These are phyloP conservation scores for Trichosanthes cucumerina DNA, from an alignment of 306 rosid genomes.

Conservation along the genomic window DNA sequence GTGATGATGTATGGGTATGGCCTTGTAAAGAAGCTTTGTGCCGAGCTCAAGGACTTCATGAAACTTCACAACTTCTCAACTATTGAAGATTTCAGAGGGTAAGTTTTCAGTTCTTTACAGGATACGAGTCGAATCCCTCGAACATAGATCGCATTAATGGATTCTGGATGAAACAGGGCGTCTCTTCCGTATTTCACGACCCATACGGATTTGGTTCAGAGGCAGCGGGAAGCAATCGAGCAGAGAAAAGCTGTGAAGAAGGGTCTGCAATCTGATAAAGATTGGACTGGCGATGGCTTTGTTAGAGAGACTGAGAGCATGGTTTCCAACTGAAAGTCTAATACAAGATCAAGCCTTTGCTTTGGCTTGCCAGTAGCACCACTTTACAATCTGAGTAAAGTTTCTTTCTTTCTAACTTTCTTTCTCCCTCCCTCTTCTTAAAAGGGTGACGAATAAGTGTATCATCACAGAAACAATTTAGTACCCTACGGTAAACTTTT, in stretches of 20 bases:
- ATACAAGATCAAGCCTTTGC: neutral
- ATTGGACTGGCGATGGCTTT: conserved; percentile 99
- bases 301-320: conserved; percentile 87
- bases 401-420: too few species aligned
- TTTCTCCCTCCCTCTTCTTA: neutral
- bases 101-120: neutral
- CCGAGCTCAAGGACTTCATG: conserved; percentile 86
- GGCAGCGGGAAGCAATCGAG: conserved; percentile 77
- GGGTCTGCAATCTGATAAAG: conserved; percentile 87
- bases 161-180: conserved; percentile 28
- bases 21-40: conserved; percentile 72
- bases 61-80: conserved; percentile 67
- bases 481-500: neutral
- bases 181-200: conserved; percentile 82
- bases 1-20: conserved; percentile 99
- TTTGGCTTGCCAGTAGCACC: neutral
- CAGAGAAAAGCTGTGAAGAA: conserved; percentile 70
- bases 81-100: conserved; percentile 96
- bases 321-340: conserved; percentile 69
- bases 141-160: neutral
- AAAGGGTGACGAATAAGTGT: neutral
- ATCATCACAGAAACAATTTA: neutral
- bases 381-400: neutral
- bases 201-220: conserved; percentile 73
- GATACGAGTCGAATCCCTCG: neutral